These are phyloP conservation scores for Mycena sanguinolenta DNA, from an alignment of 768 basidiomycete genomes.

Conservation along the genomic window DNA sequence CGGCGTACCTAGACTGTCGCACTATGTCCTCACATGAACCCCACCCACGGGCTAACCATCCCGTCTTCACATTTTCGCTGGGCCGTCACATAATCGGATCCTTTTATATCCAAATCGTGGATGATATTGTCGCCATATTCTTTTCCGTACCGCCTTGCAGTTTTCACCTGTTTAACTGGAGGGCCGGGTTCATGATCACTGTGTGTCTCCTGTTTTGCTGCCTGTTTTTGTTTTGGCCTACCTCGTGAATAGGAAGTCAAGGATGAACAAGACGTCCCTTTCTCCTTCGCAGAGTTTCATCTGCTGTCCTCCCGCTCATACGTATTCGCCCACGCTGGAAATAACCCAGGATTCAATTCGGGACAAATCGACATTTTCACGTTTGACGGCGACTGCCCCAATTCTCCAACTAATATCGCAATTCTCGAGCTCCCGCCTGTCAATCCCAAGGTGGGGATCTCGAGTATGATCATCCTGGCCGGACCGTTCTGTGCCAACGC, in stretches of 20 bases:
- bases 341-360: neutral
- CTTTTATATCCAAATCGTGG: conserved; percentile 11
- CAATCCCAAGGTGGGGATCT: too few species aligned
- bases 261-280: neutral
- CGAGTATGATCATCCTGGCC: neutral
- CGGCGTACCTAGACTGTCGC: conserved; percentile 12
- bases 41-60: conserved; percentile 3
- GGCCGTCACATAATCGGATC: neutral
- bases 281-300: neutral
- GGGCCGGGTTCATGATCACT: neutral
- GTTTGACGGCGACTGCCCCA: neutral
- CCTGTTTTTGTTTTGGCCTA: neutral
- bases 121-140: conserved; percentile 19
- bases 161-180: neutral
- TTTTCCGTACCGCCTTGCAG: neutral
- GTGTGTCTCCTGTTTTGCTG: neutral
- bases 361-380: conserved; percentile 4
- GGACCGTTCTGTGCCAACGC: conserved; percentile 20
- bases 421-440: conserved; percentile 8
- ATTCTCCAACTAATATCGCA: neutral
- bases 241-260: neutral
- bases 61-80: neutral
- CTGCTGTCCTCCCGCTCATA: neutral
- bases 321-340: neutral
- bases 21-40: conserved; percentile 1